Evolutionary conservation across 2,329 filamentous ascomycete genomes (phyloP).

Genomic region (Botrytis deweyae): DNA sequence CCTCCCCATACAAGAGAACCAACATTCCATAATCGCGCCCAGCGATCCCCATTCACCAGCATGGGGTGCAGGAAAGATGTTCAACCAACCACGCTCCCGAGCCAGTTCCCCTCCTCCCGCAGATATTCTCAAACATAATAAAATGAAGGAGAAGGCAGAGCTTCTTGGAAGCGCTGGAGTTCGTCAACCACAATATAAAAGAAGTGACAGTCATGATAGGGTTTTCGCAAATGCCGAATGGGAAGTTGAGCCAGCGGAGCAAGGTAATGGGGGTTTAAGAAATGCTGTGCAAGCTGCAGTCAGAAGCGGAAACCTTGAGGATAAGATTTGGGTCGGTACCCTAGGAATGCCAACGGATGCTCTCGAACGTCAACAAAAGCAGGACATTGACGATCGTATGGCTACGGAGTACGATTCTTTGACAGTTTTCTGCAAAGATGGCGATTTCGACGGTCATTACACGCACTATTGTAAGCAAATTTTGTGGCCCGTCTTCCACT

Average conservation of each 20-base stretch:
- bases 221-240: conserved; percentile 78
- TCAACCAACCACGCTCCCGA: conserved; percentile 69
- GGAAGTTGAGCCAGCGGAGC: conserved; percentile 79
- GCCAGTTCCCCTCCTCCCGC: conserved; percentile 72
- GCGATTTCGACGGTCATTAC: conserved; percentile 93
- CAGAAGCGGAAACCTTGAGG: conserved; percentile 65
- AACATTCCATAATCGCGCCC: conserved; percentile 57
- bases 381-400: conserved; percentile 79
- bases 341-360: conserved; percentile 92
- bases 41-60: conserved; percentile 73
- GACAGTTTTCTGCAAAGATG: conserved; percentile 83
- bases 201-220: conserved; percentile 64
- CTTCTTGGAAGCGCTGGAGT: conserved; percentile 58
- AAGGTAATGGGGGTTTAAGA: conserved; percentile 88
- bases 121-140: conserved; percentile 69
- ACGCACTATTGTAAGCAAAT: conserved; percentile 97
- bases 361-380: conserved; percentile 70
- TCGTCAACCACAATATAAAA: conserved; percentile 52
- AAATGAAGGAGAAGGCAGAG: conserved; percentile 56
- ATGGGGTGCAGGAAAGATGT: conserved; percentile 58
- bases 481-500: conserved; percentile 96
- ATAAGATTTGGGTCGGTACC: conserved; percentile 89
- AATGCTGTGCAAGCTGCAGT: conserved; percentile 82
- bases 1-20: conserved; percentile 50
- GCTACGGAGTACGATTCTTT: conserved; percentile 80